Conservation (phyloP, 1,284 basidiomycete genomes). For the Ceratobasidium theobromae region DNA sequence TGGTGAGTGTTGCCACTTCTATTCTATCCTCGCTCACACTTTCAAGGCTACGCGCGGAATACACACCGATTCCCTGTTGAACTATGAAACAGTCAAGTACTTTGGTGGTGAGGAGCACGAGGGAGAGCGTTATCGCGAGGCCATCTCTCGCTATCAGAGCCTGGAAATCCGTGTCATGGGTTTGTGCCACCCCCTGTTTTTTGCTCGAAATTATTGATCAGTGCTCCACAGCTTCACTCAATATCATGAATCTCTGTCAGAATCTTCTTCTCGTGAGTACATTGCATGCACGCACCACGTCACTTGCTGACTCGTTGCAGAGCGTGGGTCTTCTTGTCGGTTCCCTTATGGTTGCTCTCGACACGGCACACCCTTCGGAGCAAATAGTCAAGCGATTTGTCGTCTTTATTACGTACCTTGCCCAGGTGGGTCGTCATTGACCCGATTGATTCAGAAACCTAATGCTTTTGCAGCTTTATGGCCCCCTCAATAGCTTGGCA, state of each 20-base stretch:
- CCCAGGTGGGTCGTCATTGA: constrained; percentile 57
- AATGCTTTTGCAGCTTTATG: constrained; percentile 58
- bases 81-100: constrained; percentile 85
- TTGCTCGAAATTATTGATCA: constrained; percentile 18
- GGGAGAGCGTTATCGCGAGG: constrained; percentile 67
- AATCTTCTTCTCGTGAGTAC: constrained; percentile 71
- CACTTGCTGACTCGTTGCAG: constrained; percentile 43
- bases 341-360: constrained; percentile 69
- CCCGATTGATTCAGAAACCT: neutral
- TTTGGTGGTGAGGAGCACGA: constrained; percentile 83
- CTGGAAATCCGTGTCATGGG: constrained; percentile 74
- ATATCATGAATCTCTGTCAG: constrained; percentile 72
- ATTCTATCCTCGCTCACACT: neutral
- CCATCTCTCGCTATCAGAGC: constrained; percentile 73
- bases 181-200: constrained; percentile 39
- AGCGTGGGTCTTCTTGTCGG: constrained; percentile 75
- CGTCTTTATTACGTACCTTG: constrained; percentile 77
- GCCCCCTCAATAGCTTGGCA: constrained; percentile 70
- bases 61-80: constrained; percentile 76
- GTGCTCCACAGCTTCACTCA: constrained; percentile 58
- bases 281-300: neutral
- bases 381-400: constrained; percentile 62
- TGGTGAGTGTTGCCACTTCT: constrained; percentile 47
- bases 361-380: constrained; percentile 56
- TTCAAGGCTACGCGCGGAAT: constrained; percentile 67